Conservation (phyloP, 768 basidiomycete species). For the Mycena rosella region DNA sequence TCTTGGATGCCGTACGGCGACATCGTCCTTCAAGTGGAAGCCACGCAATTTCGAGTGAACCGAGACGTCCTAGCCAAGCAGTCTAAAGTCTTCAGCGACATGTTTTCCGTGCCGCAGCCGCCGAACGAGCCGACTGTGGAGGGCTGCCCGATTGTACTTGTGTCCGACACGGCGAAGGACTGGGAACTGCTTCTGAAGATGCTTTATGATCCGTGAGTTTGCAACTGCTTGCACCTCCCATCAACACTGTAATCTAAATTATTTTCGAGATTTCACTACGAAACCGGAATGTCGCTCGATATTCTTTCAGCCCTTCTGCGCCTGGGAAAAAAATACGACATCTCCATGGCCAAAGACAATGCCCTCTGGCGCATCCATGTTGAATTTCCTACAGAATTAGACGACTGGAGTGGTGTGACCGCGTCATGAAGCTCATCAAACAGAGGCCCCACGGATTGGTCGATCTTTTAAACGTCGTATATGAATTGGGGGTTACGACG, state of each 20-base stretch:
- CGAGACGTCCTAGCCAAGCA: constrained; percentile 7
- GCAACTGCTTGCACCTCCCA: too few relatives aligned
- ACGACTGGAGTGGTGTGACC: background rate
- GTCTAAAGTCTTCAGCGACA: constrained; percentile 3
- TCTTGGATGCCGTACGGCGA: constrained; percentile 29
- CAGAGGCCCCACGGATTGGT: background rate
- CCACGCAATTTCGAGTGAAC: constrained; percentile 17
- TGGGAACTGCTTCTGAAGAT: constrained; percentile 5
- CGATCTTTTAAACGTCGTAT: constrained; percentile 9
- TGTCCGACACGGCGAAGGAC: constrained; percentile 15
- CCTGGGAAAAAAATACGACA: constrained; percentile 27
- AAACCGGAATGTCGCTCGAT: background rate
- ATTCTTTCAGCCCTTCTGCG: constrained; percentile 13
- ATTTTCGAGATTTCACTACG: background rate
- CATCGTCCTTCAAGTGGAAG: constrained; percentile 11
- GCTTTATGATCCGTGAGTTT: background rate
- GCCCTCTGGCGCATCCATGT: constrained; percentile 1
- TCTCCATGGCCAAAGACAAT: background rate
- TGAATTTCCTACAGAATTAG: constrained; percentile 4
- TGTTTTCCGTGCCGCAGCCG: constrained; percentile 6
- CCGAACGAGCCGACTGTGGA: background rate
- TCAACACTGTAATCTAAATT: background rate
- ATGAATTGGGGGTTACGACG: too few relatives aligned
- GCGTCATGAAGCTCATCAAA: background rate
- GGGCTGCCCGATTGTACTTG: background rate